Evolutionary conservation across 208 protist genomes (phyloP).

Genomic region (Strigomonas galati): DNA sequence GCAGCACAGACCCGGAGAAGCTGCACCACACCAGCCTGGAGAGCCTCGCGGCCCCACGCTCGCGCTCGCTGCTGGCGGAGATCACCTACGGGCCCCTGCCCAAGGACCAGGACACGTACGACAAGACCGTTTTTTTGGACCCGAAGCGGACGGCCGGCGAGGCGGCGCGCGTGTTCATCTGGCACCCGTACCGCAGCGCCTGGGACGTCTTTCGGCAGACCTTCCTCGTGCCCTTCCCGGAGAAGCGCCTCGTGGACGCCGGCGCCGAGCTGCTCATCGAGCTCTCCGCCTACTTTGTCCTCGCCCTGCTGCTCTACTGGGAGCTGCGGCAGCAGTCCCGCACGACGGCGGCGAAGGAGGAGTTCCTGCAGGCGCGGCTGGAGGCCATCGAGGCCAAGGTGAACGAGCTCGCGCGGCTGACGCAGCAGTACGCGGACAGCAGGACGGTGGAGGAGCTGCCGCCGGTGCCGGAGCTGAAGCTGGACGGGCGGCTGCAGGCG

Average conservation of each 20-base stretch:
- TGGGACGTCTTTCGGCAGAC: constrained; percentile 71
- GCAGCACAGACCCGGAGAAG: constrained; percentile 4
- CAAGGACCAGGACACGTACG: constrained; percentile 41
- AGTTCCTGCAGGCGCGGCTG: constrained; percentile 47
- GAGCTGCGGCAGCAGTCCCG: constrained; percentile 57
- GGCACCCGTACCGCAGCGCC: constrained; percentile 59
- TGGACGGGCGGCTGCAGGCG: constrained; percentile 26
- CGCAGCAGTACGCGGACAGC: constrained; percentile 15
- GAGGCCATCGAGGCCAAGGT: constrained; percentile 74
- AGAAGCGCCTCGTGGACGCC: constrained; percentile 65
- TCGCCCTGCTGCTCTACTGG: constrained; percentile 56
- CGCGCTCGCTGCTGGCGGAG: constrained; percentile 58
- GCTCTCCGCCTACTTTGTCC: constrained; percentile 63
- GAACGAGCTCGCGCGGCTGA: constrained; percentile 55
- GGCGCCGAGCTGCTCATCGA: constrained; percentile 81
- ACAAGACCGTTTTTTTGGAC: constrained; percentile 49
- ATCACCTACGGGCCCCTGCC: constrained; percentile 55
- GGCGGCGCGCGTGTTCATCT: constrained; percentile 64
- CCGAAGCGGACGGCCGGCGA: constrained; percentile 42
- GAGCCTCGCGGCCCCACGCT: constrained; percentile 57
- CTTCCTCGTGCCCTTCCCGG: constrained; percentile 65
- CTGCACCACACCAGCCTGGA: constrained; percentile 27
- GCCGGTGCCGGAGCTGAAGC: constrained; percentile 34
- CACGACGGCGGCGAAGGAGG: constrained; percentile 53
- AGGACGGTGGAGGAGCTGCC: constrained; percentile 26